phyloP scores from a whole-genome alignment of 169 alveolate species.

The Plasmodium gonderi region DNA sequence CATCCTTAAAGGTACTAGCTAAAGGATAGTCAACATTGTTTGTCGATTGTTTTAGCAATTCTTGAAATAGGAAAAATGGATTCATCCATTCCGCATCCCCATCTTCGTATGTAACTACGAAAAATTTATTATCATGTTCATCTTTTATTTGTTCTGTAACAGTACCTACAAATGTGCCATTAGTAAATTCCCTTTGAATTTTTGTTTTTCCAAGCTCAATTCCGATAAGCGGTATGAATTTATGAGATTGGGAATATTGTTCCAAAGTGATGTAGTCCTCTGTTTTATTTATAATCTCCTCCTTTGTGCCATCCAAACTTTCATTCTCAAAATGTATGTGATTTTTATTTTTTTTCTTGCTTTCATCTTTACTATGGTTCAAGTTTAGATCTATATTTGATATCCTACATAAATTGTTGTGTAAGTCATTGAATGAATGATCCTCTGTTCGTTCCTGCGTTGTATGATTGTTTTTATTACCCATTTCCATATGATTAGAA shows the following conservation, averaged over 20 bases:
- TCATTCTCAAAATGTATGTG: neutral
- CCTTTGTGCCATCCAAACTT: neutral
- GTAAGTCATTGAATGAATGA: neutral
- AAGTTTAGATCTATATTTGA: neutral
- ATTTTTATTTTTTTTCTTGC: neutral
- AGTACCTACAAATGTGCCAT: conserved; percentile 74
- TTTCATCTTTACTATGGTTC: neutral
- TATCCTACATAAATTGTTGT: neutral
- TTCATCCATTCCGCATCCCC: conserved; percentile 76
- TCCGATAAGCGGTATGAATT: conserved; percentile 69
- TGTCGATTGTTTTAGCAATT: conserved; percentile 68
- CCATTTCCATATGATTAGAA: too few relatives aligned
- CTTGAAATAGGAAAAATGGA: conserved; percentile 69
- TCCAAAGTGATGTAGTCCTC: neutral
- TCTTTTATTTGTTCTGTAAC: conserved; percentile 69
- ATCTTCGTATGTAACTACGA: conserved; percentile 74
- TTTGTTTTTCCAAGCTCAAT: conserved; percentile 71
- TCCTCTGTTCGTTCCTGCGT: neutral
- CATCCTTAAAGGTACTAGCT: conserved; percentile 61
- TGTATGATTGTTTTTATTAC: neutral
- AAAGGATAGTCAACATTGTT: conserved; percentile 64
- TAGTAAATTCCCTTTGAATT: conserved; percentile 75
- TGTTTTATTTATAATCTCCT: neutral
- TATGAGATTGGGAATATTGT: neutral
- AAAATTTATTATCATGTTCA: conserved; percentile 47